A percentile compares a stretch with the other conserved stretches of the same genome.
phyloP scores from a whole-genome alignment of 768 basidiomycete species.

The Boletus sp. region DNA sequence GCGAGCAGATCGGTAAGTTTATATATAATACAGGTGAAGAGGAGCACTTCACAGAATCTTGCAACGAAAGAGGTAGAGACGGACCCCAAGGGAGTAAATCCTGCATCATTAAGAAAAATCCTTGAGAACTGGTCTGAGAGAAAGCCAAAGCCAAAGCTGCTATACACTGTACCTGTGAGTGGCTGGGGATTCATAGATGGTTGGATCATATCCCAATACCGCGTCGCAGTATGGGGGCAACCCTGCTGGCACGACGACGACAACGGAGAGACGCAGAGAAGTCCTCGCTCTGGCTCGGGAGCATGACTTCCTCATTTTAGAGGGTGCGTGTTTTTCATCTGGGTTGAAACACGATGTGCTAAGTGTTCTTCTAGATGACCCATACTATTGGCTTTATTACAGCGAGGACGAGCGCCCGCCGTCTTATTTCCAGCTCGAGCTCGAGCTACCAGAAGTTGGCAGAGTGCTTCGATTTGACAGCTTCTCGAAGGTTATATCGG shows the following conservation, averaged over 20 bases:
- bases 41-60: slow-evolving; percentile 2
- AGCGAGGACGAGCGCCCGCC: slow-evolving; percentile 46
- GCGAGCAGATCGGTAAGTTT: slow-evolving; percentile 50
- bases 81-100: slow-evolving; percentile 62
- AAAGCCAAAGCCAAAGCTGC: slow-evolving; percentile 65
- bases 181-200: not conserved
- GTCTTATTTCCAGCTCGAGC: slow-evolving; percentile 11
- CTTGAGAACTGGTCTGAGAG: slow-evolving; percentile 66
- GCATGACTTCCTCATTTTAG: slow-evolving; percentile 72
- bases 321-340: slow-evolving; percentile 45
- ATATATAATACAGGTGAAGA: not conserved
- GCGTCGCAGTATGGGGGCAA: slow-evolving; percentile 66
- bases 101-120: slow-evolving; percentile 54
- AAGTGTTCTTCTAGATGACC: slow-evolving; percentile 50
- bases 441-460: not conserved
- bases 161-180: slow-evolving; percentile 72
- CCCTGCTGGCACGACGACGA: slow-evolving; percentile 73
- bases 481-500: slow-evolving; percentile 74
- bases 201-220: not conserved
- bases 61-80: slow-evolving; percentile 59
- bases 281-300: slow-evolving; percentile 63
- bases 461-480: slow-evolving; percentile 77
- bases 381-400: slow-evolving; percentile 68
- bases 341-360: not conserved
- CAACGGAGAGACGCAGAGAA: slow-evolving; percentile 58